These are phyloP conservation scores for Dactylella cylindrospora DNA, from an alignment of 2,329 filamentous ascomycete genomes.

Conservation along the genomic window DNA sequence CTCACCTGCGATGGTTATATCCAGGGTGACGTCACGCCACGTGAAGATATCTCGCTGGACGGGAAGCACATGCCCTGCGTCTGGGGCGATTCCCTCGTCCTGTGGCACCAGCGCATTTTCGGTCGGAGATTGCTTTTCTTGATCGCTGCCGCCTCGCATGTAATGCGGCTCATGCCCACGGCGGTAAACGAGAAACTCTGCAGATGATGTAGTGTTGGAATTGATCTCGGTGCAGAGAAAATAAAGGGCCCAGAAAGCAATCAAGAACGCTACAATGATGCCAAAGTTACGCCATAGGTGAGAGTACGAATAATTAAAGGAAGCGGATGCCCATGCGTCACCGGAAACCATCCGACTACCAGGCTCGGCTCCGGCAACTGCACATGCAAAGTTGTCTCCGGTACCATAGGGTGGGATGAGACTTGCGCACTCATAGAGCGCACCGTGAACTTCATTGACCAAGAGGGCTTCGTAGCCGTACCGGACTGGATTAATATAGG, in stretches of 20 bases:
- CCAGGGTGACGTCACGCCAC: slow-evolving; percentile 46
- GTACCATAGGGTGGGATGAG: slow-evolving; percentile 58
- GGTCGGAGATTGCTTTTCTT: slow-evolving; percentile 44
- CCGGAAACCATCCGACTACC: slow-evolving; percentile 60
- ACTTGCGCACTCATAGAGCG: slow-evolving; percentile 61
- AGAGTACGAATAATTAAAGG: slow-evolving; percentile 59
- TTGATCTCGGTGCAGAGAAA: slow-evolving; percentile 59
- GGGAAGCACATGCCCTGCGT: slow-evolving; percentile 24
- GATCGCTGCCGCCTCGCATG: slow-evolving; percentile 46
- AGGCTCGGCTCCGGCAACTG: slow-evolving; percentile 61
- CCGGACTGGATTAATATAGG: slow-evolving; percentile 64
- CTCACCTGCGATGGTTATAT: slow-evolving; percentile 46
- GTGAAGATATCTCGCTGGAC: slow-evolving; percentile 44
- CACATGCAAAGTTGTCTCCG: slow-evolving; percentile 52
- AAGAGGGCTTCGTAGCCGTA: slow-evolving; percentile 66
- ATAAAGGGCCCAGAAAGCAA: slow-evolving; percentile 57
- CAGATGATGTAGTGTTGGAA: slow-evolving; percentile 63
- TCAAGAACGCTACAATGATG: slow-evolving; percentile 58
- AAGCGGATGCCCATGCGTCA: slow-evolving; percentile 59
- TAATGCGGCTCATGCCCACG: slow-evolving; percentile 57
- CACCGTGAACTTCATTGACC: slow-evolving; percentile 63
- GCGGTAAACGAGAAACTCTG: slow-evolving; percentile 70
- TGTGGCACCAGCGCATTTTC: not conserved
- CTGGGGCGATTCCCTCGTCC: slow-evolving; percentile 19
- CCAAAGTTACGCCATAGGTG: slow-evolving; percentile 65